Percentiles rank a stretch among this genome's conserved stretches.
Evolutionary conservation across 2,329 filamentous ascomycete genomes (phyloP).

Genomic region (Rhinocladiella mackenziei): DNA sequence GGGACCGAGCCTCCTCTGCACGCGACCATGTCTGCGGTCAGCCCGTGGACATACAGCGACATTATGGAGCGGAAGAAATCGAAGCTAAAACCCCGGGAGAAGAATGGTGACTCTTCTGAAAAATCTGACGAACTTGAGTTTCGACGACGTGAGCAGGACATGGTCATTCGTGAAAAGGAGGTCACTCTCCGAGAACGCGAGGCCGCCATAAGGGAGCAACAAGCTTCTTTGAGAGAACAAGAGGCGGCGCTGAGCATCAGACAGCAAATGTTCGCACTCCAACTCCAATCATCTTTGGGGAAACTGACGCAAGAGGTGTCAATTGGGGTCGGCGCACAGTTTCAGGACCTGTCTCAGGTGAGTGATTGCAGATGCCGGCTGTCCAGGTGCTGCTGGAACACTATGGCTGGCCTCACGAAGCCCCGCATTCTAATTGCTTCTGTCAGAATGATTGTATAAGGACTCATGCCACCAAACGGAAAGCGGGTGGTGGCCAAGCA

Average conservation of each 20-base stretch:
- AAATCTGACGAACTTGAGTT: slow-evolving; percentile 15
- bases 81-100: not conserved
- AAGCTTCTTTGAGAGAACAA: slow-evolving; percentile 21
- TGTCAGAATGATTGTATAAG: slow-evolving; percentile 9
- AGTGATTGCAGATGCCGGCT: not conserved
- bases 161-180: slow-evolving; percentile 23
- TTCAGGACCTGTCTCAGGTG: slow-evolving; percentile 15
- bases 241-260: slow-evolving; percentile 18
- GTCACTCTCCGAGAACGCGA: slow-evolving; percentile 24
- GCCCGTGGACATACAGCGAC: slow-evolving; percentile 10
- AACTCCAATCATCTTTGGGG: slow-evolving; percentile 18
- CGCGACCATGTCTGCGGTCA: slow-evolving; percentile 8
- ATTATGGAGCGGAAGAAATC: slow-evolving; percentile 5
- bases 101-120: not conserved
- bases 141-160: slow-evolving; percentile 21
- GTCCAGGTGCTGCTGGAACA: no score
- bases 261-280: slow-evolving; percentile 20
- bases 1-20: slow-evolving; percentile 4
- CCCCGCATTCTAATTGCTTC: slow-evolving; percentile 3
- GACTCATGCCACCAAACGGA: slow-evolving; percentile 25
- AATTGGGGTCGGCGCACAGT: slow-evolving; percentile 23
- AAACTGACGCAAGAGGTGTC: slow-evolving; percentile 16
- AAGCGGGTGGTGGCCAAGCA: slow-evolving; percentile 12
- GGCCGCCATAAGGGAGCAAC: slow-evolving; percentile 22
- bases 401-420: not conserved